Evolutionary conservation across 352 stramenopile species (phyloP).

Genomic region (Thalassiosira oceanica): DNA sequence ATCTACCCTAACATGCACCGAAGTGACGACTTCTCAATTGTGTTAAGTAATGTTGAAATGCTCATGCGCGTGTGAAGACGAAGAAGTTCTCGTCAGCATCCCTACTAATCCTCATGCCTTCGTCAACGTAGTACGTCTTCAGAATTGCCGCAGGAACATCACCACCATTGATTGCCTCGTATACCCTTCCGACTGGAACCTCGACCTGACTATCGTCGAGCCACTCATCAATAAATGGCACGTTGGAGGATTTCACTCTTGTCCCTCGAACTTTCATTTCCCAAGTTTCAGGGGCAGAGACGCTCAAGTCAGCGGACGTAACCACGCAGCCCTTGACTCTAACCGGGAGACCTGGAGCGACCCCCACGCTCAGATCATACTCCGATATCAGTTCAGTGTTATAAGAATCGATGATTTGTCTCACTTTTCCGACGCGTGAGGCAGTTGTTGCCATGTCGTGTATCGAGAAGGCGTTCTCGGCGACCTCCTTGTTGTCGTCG

Average conservation of each 20-base stretch:
- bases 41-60: too few species aligned
- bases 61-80: conserved; percentile 70
- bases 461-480: conserved; percentile 70
- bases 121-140: conserved; percentile 76
- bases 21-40: too few species aligned
- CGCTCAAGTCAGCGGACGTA: conserved; percentile 53
- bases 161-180: conserved; percentile 51
- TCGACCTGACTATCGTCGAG: conserved; percentile 67
- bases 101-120: conserved; percentile 72
- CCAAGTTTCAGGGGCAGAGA: conserved; percentile 53
- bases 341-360: conserved; percentile 67
- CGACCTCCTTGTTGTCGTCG: conserved; percentile 61
- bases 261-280: conserved; percentile 65
- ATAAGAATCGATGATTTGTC: conserved; percentile 60
- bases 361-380: conserved; percentile 71
- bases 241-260: conserved; percentile 71
- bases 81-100: conserved; percentile 81
- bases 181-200: conserved; percentile 67
- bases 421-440: conserved; percentile 64
- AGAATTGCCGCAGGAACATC: conserved; percentile 54
- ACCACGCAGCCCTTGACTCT: conserved; percentile 71
- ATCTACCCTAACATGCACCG: too few species aligned
- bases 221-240: conserved; percentile 72
- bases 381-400: conserved; percentile 56
- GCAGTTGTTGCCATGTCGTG: conserved; percentile 67